A percentile compares a stretch with the other conserved stretches of the same genome.
These are phyloP conservation scores for Phytophthora pluvialis DNA, from an alignment of 352 stramenopile genomes.

Conservation along the genomic window DNA sequence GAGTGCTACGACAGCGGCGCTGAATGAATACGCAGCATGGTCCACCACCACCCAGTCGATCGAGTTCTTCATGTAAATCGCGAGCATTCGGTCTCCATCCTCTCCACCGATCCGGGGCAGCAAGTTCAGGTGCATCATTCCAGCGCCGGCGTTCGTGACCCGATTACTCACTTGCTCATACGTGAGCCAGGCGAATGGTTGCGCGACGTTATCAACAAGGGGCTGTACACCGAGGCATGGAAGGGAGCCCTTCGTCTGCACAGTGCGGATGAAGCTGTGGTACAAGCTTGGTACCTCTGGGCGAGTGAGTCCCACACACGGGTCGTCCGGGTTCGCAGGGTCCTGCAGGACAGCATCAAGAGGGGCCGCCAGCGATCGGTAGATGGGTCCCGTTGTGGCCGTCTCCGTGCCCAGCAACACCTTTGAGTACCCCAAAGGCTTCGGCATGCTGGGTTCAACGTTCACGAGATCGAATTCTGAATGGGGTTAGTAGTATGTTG, in stretches of 20 bases:
- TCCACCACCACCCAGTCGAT: conserved; percentile 96
- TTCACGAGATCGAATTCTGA: conserved; percentile 8
- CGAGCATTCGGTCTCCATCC: conserved; percentile 77
- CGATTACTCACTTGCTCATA: conserved; percentile 57
- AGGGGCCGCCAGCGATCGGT: conserved; percentile 44
- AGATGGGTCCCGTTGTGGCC: conserved; percentile 45
- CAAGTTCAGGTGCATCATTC: conserved; percentile 54
- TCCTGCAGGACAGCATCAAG: conserved; percentile 42
- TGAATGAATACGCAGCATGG: conserved; percentile 71
- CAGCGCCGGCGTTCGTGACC: conserved; percentile 43
- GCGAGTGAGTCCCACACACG: conserved; percentile 48
- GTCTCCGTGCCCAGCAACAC: conserved; percentile 54
- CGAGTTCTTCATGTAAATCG: conserved; percentile 97
- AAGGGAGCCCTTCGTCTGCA: conserved; percentile 28
- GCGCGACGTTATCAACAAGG: conserved; percentile 33
- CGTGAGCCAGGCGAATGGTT: conserved; percentile 61
- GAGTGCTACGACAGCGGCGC: conserved; percentile 57
- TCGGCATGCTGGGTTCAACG: conserved; percentile 30
- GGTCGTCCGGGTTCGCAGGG: conserved; percentile 38
- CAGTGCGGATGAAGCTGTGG: conserved; percentile 53
- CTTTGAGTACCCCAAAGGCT: conserved; percentile 51
- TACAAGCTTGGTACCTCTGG: conserved; percentile 50
- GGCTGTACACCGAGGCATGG: conserved; percentile 54
- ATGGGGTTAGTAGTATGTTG: neutral
- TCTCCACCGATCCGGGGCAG: conserved; percentile 44